These are phyloP conservation scores for Diaporthe sp. DNA, from an alignment of 2,329 filamentous ascomycete genomes.

Conservation along the genomic window DNA sequence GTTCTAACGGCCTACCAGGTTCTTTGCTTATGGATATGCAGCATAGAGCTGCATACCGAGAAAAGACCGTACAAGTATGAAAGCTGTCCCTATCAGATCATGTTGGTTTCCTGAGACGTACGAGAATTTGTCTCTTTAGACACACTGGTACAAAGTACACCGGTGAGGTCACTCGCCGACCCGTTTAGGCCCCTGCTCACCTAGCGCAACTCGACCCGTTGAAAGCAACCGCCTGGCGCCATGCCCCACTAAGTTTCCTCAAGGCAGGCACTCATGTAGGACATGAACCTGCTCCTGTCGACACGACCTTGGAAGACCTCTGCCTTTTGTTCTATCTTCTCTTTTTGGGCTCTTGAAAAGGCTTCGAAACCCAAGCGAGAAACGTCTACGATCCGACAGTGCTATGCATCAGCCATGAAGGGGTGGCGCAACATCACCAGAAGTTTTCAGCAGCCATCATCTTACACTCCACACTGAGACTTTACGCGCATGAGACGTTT, in stretches of 20 bases:
- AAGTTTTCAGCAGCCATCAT: neutral
- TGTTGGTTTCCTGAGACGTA: neutral
- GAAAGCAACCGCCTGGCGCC: neutral
- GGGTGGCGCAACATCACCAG: constrained; percentile 6
- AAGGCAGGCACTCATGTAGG: neutral
- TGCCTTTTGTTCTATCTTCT: neutral
- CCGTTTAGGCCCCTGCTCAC: neutral
- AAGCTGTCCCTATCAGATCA: no score
- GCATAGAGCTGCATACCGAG: neutral
- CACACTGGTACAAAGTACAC: no score
- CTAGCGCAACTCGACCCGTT: neutral
- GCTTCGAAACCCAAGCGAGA: neutral
- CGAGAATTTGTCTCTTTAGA: neutral
- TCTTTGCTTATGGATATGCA: neutral
- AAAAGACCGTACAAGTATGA: neutral
- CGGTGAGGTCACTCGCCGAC: neutral
- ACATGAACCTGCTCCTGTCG: neutral
- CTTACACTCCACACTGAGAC: neutral
- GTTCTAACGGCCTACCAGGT: neutral
- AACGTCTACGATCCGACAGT: neutral
- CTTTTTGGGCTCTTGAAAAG: neutral
- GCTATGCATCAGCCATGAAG: constrained; percentile 24
- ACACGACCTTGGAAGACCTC: neutral
- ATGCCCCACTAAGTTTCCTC: neutral
- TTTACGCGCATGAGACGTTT: neutral